phyloP scores from a whole-genome alignment of 116 monocot genomes.

The Phalaenopsis hybrid region DNA sequence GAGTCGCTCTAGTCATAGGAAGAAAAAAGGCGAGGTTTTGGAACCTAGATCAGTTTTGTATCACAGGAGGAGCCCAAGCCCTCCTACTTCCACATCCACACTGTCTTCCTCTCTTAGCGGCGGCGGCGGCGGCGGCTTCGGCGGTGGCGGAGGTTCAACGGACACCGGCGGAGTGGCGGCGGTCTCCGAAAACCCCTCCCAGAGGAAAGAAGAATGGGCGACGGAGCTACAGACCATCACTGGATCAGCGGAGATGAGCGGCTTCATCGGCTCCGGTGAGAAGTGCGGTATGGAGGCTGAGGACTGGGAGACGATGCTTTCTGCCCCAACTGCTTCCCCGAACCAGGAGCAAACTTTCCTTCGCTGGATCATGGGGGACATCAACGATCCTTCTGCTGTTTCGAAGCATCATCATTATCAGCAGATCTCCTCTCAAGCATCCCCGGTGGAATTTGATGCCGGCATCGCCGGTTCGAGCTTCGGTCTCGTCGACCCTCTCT shows the following conservation, averaged over 20 bases:
- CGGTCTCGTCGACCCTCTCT: constrained; percentile 29
- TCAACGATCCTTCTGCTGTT: constrained; percentile 23
- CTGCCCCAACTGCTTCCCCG: constrained; percentile 18
- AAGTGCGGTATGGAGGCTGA: constrained; percentile 18
- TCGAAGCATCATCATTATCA: constrained; percentile 7
- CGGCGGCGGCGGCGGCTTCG: constrained; percentile 30
- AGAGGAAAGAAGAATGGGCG: constrained; percentile 37
- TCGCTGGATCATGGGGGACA: constrained; percentile 69
- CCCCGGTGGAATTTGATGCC: constrained; percentile 11
- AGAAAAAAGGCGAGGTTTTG: constrained; percentile 8
- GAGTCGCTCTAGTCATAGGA: constrained; percentile 11
- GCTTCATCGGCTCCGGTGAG: constrained; percentile 15
- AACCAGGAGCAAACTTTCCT: constrained; percentile 44
- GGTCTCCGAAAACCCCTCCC: constrained; percentile 32
- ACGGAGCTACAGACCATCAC: constrained; percentile 44
- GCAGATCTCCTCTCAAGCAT: background rate
- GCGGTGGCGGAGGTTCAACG: constrained; percentile 38
- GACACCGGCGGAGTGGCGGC: constrained; percentile 46
- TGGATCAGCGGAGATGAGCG: constrained; percentile 23
- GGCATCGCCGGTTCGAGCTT: constrained; percentile 11
- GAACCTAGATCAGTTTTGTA: constrained; percentile 87
- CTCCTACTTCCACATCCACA: constrained; percentile 60
- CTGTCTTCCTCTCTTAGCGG: constrained; percentile 62
- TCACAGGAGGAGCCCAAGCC: constrained; percentile 67
- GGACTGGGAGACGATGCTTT: constrained; percentile 50